Evolutionary conservation across 805 yeast species (phyloP), one percentile per base, ranked within the genome.

Genomic region (Sungouiozyma intestinalis): DNA sequence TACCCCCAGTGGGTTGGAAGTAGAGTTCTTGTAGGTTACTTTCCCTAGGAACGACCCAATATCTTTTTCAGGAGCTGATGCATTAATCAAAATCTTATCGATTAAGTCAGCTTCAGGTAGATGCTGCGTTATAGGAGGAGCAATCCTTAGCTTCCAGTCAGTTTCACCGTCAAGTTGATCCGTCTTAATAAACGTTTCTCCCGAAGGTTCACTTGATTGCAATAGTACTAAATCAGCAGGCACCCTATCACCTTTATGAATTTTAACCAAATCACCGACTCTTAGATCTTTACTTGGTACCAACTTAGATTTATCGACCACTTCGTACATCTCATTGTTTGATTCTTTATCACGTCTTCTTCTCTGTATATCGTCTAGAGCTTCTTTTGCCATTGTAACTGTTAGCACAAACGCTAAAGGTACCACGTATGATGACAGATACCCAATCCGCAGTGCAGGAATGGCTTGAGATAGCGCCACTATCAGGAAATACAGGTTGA

Each of bases 81-180:
- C 86, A 2, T 72, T 68, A n/a, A 87, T 70, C 37, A 70, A 67
- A 36, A 78, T 70, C 44, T 74, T 71, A 27, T 68, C 68, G 16
- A 57, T 37, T 40, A 83, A 57, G 38, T 74, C 76, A 39, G 68
- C 66, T n/a, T 72, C 64, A 11, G 74, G 62, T 35, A 76, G 50
- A 31, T 61, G 61, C 57, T 90, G 97, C 1, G 96, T 85, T 21
- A 78, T 54, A 11, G 79, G 72, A 38, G 80, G 73, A 0, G 96
- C 92, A 33, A 85, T 65, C 53, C 98, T 70, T 42, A 92, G 68
- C 60, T 92, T 92, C 99, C 99, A 92, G 65, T 92, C 99, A 4
- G 99, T 92, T 62, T 92, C 99, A 57, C 99, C 99, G 62, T 92
- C 99, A 40, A 92, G 69, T 64, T 92, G 99, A 66, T 92, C 99